Evolutionary conservation across 805 yeast genomes (phyloP), one percentile per base, ranked within the genome.

Genomic region (Saccharomycopsis fodiens): DNA sequence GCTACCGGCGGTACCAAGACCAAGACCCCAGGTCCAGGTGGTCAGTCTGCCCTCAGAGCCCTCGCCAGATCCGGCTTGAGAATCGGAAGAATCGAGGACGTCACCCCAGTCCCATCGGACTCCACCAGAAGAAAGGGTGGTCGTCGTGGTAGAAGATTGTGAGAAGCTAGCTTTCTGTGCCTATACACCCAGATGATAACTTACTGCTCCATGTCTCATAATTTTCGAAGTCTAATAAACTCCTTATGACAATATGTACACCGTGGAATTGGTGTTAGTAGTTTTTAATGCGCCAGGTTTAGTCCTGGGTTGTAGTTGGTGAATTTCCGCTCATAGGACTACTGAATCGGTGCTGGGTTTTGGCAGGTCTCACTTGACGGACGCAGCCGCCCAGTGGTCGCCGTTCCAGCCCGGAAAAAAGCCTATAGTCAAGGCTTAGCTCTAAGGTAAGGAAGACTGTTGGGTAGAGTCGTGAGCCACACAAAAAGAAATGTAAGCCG

Each of bases 81-180:
- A 83, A 93, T 93, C 61, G 99, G 99, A 66, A 88, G 99, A 78
- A 93, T 93, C 64, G 99, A 94, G 81, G 99, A 93, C 74, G 98
- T 93, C 62, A 93, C 99, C 63, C 98, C 98, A 74, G 89, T 93
- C 66, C 99, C 99, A 74, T 93, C 98, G 62, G 99, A 93, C 76
- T 89, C 97, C 66, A 94, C 98, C 74, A 93, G 99, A 85, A 86
- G 91, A 87, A 94, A 93, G 95, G 98, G 98, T 87, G 99, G 99
- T 86, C 93, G 98, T 82, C 89, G 99, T 83, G 99, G 99, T 91
- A 91, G 98, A 84, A 88, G 99, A 85, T 84, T 89, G 76, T 86
- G 39, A 42, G 25, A 15, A 15, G 36, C 19, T 32, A 19, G 36
- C 8, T n/a, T n/a, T n/a, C 8, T 10, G 8, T 15, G 8, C 36